These are phyloP conservation scores for Pogostemon cablin DNA, from an alignment of 257 asterid genomes.

Conservation along the genomic window DNA sequence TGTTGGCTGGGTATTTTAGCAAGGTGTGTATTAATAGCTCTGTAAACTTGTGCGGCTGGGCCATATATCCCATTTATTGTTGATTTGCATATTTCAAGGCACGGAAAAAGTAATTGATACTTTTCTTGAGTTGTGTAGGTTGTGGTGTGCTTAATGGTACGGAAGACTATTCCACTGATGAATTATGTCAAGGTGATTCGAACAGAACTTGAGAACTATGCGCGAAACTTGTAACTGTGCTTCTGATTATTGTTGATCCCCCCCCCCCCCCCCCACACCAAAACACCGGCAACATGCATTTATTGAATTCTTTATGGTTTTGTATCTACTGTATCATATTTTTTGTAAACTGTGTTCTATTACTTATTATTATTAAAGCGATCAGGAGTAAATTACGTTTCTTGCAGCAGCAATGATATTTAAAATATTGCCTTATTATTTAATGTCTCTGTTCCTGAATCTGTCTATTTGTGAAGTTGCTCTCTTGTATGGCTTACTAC, in stretches of 20 bases:
- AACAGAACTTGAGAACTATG: neutral
- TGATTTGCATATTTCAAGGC: slow-evolving; percentile 22
- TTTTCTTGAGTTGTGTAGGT: slow-evolving; percentile 57
- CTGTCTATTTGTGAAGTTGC: neutral
- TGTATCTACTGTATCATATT: neutral
- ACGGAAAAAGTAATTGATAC: slow-evolving; percentile 36
- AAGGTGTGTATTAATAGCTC: slow-evolving; percentile 58
- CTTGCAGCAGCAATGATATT: neutral
- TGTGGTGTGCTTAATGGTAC: slow-evolving; percentile 81
- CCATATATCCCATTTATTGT: slow-evolving; percentile 6
- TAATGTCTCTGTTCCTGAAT: slow-evolving; percentile 10
- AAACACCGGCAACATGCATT: neutral
- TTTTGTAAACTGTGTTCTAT: neutral
- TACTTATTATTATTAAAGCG: neutral
- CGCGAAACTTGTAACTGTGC: slow-evolving; percentile 2
- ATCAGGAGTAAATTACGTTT: neutral
- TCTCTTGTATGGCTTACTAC: neutral
- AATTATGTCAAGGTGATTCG: slow-evolving; percentile 82
- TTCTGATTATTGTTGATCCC: neutral
- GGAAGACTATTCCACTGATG: slow-evolving; percentile 82
- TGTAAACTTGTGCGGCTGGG: slow-evolving; percentile 5
- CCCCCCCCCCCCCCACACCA: too few species aligned
- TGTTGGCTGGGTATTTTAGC: slow-evolving; percentile 95
- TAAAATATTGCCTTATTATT: slow-evolving; percentile 10
- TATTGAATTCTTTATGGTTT: slow-evolving; percentile 17